Evolutionary conservation across 73 alveolate genomes (phyloP).

Genomic region (Paramecium octaurelia): DNA sequence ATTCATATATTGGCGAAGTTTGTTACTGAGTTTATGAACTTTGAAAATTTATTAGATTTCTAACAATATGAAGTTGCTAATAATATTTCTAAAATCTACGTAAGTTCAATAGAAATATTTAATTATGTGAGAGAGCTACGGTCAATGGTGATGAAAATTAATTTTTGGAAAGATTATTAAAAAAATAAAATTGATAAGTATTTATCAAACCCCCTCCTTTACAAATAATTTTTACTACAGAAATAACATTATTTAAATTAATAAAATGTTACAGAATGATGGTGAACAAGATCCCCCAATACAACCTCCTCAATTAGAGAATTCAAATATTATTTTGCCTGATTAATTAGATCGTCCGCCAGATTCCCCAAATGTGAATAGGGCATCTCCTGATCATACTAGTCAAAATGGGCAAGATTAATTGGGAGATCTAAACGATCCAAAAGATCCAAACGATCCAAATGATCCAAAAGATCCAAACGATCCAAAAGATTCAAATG

Average conservation of each 20-base stretch:
- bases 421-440: too few species aligned
- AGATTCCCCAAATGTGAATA: neutral
- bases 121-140: too few species aligned
- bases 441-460: slow-evolving; percentile 46
- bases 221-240: neutral
- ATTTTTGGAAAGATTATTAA: too few species aligned
- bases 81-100: too few species aligned
- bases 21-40: too few species aligned
- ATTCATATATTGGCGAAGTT: too few species aligned
- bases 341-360: neutral
- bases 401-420: neutral
- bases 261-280: neutral
- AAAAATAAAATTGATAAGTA: too few species aligned
- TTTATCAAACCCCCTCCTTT: neutral
- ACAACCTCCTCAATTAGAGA: neutral
- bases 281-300: neutral
- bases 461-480: slow-evolving; percentile 30
- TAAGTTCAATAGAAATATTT: too few species aligned
- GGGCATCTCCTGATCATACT: slow-evolving; percentile 6
- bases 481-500: slow-evolving; percentile 49
- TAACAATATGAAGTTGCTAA: too few species aligned
- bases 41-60: too few species aligned
- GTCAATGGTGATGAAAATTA: too few species aligned
- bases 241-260: neutral
- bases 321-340: neutral